Evolutionary conservation across 2,329 filamentous ascomycete species (phyloP).

Genomic region (Sphaerostilbella broomeana): DNA sequence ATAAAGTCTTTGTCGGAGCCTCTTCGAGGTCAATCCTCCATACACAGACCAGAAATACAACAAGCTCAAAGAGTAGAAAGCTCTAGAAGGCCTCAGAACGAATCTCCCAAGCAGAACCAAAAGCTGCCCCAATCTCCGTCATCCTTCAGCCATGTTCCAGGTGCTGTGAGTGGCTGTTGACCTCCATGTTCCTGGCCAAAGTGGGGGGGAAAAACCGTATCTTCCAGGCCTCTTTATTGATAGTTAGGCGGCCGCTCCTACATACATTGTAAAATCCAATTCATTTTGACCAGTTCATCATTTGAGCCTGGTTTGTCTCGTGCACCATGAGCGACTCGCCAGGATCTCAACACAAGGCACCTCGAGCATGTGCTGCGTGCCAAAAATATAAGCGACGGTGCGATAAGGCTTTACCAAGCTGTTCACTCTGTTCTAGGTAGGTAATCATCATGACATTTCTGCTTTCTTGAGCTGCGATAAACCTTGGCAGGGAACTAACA

Average conservation of each 20-base stretch:
- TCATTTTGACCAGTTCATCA: background rate
- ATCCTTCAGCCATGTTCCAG: slow-evolving; percentile 7
- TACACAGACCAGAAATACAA: too few relatives aligned
- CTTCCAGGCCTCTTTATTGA: slow-evolving; percentile 4
- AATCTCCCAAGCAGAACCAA: too few relatives aligned
- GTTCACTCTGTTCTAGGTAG: slow-evolving; percentile 13
- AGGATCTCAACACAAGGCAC: slow-evolving; percentile 3
- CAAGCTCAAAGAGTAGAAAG: too few relatives aligned
- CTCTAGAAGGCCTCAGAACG: background rate
- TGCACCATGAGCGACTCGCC: slow-evolving; percentile 1
- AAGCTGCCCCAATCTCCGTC: too few relatives aligned
- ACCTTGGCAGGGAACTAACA: too few relatives aligned
- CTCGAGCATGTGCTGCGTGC: slow-evolving; percentile 13
- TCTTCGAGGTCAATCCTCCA: too few relatives aligned
- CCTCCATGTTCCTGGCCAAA: too few relatives aligned
- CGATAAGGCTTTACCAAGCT: slow-evolving; percentile 13
- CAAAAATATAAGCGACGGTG: slow-evolving; percentile 15
- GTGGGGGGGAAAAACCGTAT: slow-evolving; percentile 1
- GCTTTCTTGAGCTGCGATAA: too few relatives aligned
- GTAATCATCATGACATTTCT: too few relatives aligned
- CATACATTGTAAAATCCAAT: background rate
- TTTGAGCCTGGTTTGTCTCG: background rate
- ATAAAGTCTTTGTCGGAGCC: too few relatives aligned
- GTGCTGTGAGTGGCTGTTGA: slow-evolving; percentile 5
- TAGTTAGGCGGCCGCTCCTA: slow-evolving; percentile 10